Base-by-base conservation (phyloP, 371 early-diverging fungal genomes). In the Chytridium lagenaria region DNA sequence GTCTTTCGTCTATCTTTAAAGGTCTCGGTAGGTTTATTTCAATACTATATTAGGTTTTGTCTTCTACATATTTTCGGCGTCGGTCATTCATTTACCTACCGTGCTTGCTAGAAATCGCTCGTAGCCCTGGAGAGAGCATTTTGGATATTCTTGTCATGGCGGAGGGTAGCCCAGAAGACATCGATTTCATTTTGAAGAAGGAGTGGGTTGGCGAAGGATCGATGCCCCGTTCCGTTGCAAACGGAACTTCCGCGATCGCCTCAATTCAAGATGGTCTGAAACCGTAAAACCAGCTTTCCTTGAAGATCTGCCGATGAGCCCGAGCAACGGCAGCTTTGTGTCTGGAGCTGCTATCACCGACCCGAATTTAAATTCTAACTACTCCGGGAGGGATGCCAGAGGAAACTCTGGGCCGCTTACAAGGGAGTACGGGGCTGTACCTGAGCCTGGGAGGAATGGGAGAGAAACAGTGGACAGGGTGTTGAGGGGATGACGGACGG, bases 151-250 rank as follows among this genome's bases (percentile, higher is more conserved):
- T 81, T 16, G 68, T 69, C 37, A 68, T 71, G 61, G 69, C 74
- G 0, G 70, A 75, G 50, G 73, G 72, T 1, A 63, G 49, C 19
- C 67, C 79, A 1, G 76, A 77, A n/a, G 82, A 81, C 7, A 70
- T 81, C 23, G 79, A 79, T 61, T 79, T 81, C 49, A 73, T 81
- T 36, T 75, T 81, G 44, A 68, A 74, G 0, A 39, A 74, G 19
- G 76, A 75, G 34, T 76, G 79, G 77, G 49, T 65, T 7, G 74
- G 78, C 2, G 68, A 73, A 23, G 77, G 80, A 2, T 57, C 76
- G 7, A 73, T 68, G 34, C 75, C 78, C 3, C 26, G 61, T 1
- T 12, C 33, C n/a, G 22, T 67, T 12, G 0, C 65, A 15, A 23
- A 59, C 19, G 44, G 12, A 2, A 59, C 40, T 16, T 61, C 23